Conservation (phyloP, 2,329 filamentous ascomycete genomes). For the Fusarium xyrophilum region DNA sequence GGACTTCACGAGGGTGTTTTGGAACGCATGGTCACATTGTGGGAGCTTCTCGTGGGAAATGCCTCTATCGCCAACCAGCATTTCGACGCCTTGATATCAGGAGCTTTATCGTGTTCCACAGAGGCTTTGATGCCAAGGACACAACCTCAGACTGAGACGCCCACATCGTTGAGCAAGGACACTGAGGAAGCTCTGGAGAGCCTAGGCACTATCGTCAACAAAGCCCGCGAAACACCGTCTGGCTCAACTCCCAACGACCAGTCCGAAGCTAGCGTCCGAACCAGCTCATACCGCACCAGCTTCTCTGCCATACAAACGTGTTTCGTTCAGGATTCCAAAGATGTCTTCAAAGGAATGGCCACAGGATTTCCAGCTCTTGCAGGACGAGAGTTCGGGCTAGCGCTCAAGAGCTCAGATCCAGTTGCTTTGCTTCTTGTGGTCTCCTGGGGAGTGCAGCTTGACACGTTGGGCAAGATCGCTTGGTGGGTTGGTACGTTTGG, state of each 20-base stretch:
- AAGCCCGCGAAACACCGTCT: background rate
- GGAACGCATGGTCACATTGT: slow-evolving; percentile 27
- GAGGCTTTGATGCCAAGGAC: slow-evolving; percentile 19
- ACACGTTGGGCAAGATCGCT: slow-evolving; percentile 32
- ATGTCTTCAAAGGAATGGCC: slow-evolving; percentile 42
- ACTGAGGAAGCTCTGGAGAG: slow-evolving; percentile 19
- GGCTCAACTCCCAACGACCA: background rate
- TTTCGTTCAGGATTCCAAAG: slow-evolving; percentile 47
- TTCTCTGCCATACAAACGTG: slow-evolving; percentile 46
- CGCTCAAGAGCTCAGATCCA: slow-evolving; percentile 44
- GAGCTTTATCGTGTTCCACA: slow-evolving; percentile 25
- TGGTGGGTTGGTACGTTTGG: slow-evolving; percentile 40
- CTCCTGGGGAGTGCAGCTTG: slow-evolving; percentile 49
- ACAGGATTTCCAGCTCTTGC: slow-evolving; percentile 43
- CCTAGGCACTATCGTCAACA: slow-evolving; percentile 24
- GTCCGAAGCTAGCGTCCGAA: background rate
- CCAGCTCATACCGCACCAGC: slow-evolving; percentile 21
- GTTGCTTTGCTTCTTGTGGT: slow-evolving; percentile 48
- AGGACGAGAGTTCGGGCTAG: slow-evolving; percentile 43
- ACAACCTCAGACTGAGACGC: slow-evolving; percentile 6
- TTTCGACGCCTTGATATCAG: slow-evolving; percentile 28
- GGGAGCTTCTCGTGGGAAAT: slow-evolving; percentile 34
- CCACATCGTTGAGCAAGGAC: background rate
- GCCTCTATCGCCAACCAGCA: slow-evolving; percentile 27
- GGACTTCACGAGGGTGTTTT: slow-evolving; percentile 26